phyloP scores from a whole-genome alignment of 805 yeast species.

The Suhomyces xylopsoci region DNA sequence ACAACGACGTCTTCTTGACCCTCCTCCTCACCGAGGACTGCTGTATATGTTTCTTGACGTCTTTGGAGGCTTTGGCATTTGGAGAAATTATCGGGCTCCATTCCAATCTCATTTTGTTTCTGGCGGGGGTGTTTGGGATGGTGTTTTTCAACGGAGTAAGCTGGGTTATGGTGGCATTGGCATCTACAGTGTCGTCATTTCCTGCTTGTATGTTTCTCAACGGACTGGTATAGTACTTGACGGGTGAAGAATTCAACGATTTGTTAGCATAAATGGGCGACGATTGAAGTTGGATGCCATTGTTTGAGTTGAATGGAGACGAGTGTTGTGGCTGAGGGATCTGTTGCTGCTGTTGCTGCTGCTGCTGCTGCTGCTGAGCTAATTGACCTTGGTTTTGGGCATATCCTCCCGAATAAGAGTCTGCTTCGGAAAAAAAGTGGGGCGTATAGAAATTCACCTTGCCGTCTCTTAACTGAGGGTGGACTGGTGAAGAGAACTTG shows the following conservation, averaged over 20 bases:
- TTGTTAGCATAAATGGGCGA: conserved; percentile 19
- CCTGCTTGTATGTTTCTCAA: conserved; percentile 13
- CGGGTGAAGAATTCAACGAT: conserved; percentile 32
- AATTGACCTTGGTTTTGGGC: not conserved
- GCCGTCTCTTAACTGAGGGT: conserved; percentile 17
- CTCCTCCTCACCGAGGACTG: conserved; percentile 46
- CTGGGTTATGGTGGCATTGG: conserved; percentile 39
- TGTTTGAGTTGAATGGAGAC: conserved; percentile 3
- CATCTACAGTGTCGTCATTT: conserved; percentile 35
- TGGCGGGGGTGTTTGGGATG: conserved; percentile 33
- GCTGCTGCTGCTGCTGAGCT: not conserved
- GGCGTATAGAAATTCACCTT: conserved; percentile 33
- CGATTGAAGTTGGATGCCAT: conserved; percentile 17
- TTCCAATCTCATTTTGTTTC: conserved; percentile 33
- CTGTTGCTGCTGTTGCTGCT: not conserved
- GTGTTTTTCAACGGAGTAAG: conserved; percentile 37
- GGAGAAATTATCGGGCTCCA: conserved; percentile 48
- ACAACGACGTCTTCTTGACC: conserved; percentile 57
- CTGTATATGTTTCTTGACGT: conserved; percentile 27
- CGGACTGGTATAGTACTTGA: conserved; percentile 23
- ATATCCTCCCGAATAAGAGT: not conserved
- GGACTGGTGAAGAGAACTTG: conserved; percentile 23
- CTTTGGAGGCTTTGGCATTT: conserved; percentile 18
- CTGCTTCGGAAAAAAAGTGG: conserved; percentile 37
- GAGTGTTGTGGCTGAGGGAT: not conserved